Evolutionary conservation across 148 eudicot species (phyloP).

Genomic region (Silene latifolia): DNA sequence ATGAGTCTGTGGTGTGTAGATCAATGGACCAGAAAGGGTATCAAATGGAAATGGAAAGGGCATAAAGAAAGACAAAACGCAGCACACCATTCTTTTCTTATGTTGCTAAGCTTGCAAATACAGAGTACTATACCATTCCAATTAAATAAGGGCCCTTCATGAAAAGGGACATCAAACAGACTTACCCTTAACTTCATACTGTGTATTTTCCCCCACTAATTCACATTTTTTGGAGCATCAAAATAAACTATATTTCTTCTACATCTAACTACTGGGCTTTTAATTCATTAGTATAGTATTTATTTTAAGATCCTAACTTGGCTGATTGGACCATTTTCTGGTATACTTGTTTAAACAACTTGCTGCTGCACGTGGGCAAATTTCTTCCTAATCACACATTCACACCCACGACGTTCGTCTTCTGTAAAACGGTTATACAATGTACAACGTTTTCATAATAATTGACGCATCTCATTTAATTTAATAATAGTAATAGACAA

Average conservation of each 20-base stretch:
- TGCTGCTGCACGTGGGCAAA: slow-evolving; percentile 10
- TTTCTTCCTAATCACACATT: slow-evolving; percentile 4
- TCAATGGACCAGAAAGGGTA: not conserved
- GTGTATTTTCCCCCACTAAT: not conserved
- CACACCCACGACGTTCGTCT: too few relatives aligned
- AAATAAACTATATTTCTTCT: slow-evolving; percentile 2
- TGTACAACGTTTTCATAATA: too few relatives aligned
- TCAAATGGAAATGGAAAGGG: slow-evolving; percentile 22
- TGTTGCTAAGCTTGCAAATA: not conserved
- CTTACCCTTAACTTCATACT: slow-evolving; percentile 5
- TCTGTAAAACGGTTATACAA: too few relatives aligned
- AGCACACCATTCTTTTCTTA: not conserved
- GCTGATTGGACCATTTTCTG: not conserved
- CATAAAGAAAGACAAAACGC: not conserved
- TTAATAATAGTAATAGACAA: too few relatives aligned
- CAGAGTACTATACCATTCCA: not conserved
- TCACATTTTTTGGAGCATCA: not conserved
- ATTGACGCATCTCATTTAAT: too few relatives aligned
- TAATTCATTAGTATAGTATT: not conserved
- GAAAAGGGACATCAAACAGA: slow-evolving; percentile 1
- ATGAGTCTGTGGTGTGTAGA: too few relatives aligned
- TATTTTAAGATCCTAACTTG: not conserved
- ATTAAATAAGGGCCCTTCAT: not conserved
- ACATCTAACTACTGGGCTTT: not conserved
- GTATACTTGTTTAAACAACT: not conserved